These are phyloP conservation scores for Botrytis byssoidea DNA, from an alignment of 2,329 filamentous ascomycete species.

Conservation along the genomic window DNA sequence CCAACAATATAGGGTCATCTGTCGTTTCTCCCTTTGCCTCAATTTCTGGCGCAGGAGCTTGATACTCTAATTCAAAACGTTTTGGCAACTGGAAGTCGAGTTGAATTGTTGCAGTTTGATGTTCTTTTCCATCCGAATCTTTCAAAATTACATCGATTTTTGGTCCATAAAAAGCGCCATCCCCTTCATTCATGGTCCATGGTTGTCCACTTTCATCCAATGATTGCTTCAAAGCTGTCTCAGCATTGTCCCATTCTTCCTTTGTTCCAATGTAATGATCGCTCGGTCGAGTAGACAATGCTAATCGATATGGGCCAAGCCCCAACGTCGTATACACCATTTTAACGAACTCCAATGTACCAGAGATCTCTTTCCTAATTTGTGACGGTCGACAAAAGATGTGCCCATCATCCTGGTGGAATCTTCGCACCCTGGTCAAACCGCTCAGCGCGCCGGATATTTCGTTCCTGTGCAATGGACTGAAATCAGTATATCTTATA, in stretches of 20 bases:
- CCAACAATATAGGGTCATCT: conserved; percentile 48
- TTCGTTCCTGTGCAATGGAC: conserved; percentile 83
- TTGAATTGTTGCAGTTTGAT: conserved; percentile 86
- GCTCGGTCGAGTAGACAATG: conserved; percentile 74
- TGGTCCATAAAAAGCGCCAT: conserved; percentile 87
- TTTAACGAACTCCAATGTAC: conserved; percentile 71
- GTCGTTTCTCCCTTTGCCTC: conserved; percentile 54
- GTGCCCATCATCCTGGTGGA: conserved; percentile 89
- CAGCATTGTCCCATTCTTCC: conserved; percentile 68
- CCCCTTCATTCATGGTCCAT: conserved; percentile 76
- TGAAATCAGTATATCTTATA: conserved; percentile 83
- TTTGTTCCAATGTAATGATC: conserved; percentile 74
- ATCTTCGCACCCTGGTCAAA: conserved; percentile 78
- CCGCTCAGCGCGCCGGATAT: conserved; percentile 78
- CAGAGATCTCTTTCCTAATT: conserved; percentile 70
- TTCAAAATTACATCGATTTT: conserved; percentile 86
- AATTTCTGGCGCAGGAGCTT: conserved; percentile 63
- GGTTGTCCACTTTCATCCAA: conserved; percentile 61
- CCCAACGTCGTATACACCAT: conserved; percentile 69
- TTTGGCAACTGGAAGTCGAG: conserved; percentile 87
- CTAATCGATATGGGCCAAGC: conserved; percentile 70
- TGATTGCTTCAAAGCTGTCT: conserved; percentile 62
- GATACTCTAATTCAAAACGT: conserved; percentile 74
- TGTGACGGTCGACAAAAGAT: conserved; percentile 82
- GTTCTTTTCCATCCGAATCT: conserved; percentile 79